These are phyloP conservation scores for Takashimella tepidaria DNA, from an alignment of 1,284 basidiomycete genomes.

Conservation along the genomic window DNA sequence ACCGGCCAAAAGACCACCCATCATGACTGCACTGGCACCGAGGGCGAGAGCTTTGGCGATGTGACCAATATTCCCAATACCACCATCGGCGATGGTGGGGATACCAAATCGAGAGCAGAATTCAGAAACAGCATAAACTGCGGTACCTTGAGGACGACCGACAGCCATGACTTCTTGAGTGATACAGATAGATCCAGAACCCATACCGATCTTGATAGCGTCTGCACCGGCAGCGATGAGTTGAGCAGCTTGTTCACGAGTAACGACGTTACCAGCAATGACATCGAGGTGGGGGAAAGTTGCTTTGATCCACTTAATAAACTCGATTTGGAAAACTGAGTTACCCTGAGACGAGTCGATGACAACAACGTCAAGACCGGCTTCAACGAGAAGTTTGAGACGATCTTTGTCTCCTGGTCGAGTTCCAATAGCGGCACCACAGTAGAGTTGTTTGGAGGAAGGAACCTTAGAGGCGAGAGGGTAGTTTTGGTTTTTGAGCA, in stretches of 20 bases:
- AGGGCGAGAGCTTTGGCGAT: slow-evolving; percentile 94
- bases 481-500: slow-evolving; percentile 97
- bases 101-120: slow-evolving; percentile 86
- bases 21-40: slow-evolving; percentile 95
- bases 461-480: slow-evolving; percentile 91
- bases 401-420: slow-evolving; percentile 83
- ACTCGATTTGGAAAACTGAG: slow-evolving; percentile 88
- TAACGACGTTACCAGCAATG: slow-evolving; percentile 96
- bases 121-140: slow-evolving; percentile 90
- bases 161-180: slow-evolving; percentile 99
- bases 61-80: slow-evolving; percentile 92
- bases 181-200: slow-evolving; percentile 96
- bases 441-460: slow-evolving; percentile 90
- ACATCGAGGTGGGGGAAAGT: slow-evolving; percentile 82
- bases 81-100: slow-evolving; percentile 97
- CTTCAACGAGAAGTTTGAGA: slow-evolving; percentile 79
- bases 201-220: slow-evolving; percentile 93
- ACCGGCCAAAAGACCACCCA: slow-evolving; percentile 93
- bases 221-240: slow-evolving; percentile 95
- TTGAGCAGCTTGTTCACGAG: slow-evolving; percentile 90
- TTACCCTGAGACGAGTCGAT: slow-evolving; percentile 98
- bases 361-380: slow-evolving; percentile 91
- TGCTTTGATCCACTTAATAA: slow-evolving; percentile 90
- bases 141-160: slow-evolving; percentile 94
- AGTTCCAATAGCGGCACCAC: slow-evolving; percentile 95